A percentile compares a stretch with the other conserved stretches of the same genome.
These are phyloP conservation scores for Fusarium secorum DNA, from an alignment of 2,329 filamentous ascomycete species.

Conservation along the genomic window DNA sequence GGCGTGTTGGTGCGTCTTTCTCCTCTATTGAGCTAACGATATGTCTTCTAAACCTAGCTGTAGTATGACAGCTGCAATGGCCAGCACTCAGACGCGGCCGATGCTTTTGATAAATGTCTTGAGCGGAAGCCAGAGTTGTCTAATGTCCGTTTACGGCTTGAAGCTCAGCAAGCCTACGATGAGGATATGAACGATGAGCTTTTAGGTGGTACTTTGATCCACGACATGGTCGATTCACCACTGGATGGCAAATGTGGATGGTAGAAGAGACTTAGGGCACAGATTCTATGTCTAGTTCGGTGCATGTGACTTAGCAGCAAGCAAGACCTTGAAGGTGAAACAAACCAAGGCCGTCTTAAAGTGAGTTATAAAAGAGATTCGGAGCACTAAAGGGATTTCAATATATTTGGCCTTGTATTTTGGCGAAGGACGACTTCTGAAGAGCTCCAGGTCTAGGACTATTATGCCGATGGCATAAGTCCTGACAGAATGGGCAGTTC, in stretches of 20 bases:
- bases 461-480: no score
- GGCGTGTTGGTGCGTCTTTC: neutral
- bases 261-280: neutral
- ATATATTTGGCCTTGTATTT: no score
- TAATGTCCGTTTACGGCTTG: neutral
- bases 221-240: neutral
- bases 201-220: neutral
- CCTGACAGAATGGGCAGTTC: no score
- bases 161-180: neutral
- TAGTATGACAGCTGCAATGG: neutral
- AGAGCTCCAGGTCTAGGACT: no score
- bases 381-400: no score
- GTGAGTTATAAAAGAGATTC: no score
- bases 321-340: no score
- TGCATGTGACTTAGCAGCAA: no score
- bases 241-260: neutral
- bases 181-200: no score
- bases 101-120: neutral
- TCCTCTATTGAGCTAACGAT: rapidly evolving
- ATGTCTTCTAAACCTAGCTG: rapidly evolving
- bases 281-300: neutral
- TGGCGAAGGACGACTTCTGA: no score
- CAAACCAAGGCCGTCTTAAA: no score
- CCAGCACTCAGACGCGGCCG: neutral
- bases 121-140: neutral